Evolutionary conservation across 805 yeast genomes (phyloP).

Genomic region (Suhomyces sp.): DNA sequence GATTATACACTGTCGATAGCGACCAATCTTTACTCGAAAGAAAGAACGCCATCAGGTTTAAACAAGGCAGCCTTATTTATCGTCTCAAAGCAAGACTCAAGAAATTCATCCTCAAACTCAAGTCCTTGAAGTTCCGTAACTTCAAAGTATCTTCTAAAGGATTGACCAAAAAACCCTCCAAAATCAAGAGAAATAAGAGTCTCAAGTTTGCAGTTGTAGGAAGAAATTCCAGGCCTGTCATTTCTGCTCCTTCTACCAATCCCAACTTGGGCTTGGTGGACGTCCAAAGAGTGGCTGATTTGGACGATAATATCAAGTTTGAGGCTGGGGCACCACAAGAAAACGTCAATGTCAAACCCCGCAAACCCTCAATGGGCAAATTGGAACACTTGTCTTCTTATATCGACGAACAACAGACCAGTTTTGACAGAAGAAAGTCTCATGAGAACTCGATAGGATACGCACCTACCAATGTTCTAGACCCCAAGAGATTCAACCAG

Average conservation of each 20-base stretch:
- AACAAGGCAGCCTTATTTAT: constrained; percentile 32
- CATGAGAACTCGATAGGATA: constrained; percentile 7
- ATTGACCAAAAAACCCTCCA: constrained; percentile 9
- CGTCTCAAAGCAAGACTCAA: constrained; percentile 27
- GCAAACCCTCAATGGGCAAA: constrained; percentile 10
- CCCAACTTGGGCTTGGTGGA: constrained; percentile 23
- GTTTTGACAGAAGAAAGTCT: constrained; percentile 8
- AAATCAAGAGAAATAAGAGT: constrained; percentile 1
- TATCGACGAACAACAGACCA: constrained; percentile 24
- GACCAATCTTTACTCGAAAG: constrained; percentile 15
- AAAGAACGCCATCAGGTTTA: constrained; percentile 32
- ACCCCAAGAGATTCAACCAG: constrained; percentile 7
- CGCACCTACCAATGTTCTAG: constrained; percentile 3
- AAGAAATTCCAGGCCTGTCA: constrained; percentile 5
- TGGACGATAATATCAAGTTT: constrained; percentile 21
- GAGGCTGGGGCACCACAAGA: constrained; percentile 24
- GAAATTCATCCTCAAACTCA: constrained; percentile 22
- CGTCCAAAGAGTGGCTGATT: constrained; percentile 13
- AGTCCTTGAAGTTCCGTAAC: constrained; percentile 14
- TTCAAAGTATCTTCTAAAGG: constrained; percentile 25
- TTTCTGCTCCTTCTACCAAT: constrained; percentile 32
- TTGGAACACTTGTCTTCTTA: constrained; percentile 22
- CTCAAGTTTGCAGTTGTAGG: not conserved
- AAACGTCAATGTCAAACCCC: constrained; percentile 9
- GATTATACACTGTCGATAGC: not conserved